Conservation (phyloP, 768 basidiomycete species). For the Trametes punicea region DNA sequence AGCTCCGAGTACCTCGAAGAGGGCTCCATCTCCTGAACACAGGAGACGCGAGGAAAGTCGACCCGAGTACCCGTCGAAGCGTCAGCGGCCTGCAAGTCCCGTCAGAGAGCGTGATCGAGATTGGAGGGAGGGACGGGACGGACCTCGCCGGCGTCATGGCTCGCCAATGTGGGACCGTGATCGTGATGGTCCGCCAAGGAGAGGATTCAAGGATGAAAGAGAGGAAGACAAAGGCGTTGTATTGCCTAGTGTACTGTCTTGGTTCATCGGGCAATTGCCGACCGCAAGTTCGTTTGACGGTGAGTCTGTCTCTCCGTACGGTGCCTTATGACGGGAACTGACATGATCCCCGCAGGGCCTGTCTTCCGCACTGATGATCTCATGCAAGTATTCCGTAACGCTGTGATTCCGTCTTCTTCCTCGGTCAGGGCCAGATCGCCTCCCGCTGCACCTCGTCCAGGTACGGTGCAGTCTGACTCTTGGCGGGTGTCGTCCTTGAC, state of each 20-base stretch:
- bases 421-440: conserved; percentile 48
- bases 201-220: conserved; percentile 34
- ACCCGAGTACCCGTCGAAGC: conserved; percentile 41
- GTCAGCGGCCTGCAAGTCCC: conserved; percentile 46
- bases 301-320: conserved; percentile 36
- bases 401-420: conserved; percentile 66
- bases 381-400: conserved; percentile 79
- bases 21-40: conserved; percentile 34
- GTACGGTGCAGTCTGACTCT: conserved; percentile 30
- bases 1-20: conserved; percentile 29
- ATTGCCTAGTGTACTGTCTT: conserved; percentile 55
- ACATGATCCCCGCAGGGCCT: conserved; percentile 53
- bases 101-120: conserved; percentile 45
- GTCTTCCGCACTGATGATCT: conserved; percentile 88
- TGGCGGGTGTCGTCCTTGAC: background rate
- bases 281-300: conserved; percentile 77
- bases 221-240: conserved; percentile 47
- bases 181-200: conserved; percentile 37
- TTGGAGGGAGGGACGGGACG: conserved; percentile 33
- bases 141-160: conserved; percentile 36
- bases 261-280: conserved; percentile 84
- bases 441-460: conserved; percentile 43
- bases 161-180: conserved; percentile 48
- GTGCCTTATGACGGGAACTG: background rate
- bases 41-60: conserved; percentile 43